Evolutionary conservation across 345 rosid genomes (phyloP).

Genomic region (Rhizophora apiculata): DNA sequence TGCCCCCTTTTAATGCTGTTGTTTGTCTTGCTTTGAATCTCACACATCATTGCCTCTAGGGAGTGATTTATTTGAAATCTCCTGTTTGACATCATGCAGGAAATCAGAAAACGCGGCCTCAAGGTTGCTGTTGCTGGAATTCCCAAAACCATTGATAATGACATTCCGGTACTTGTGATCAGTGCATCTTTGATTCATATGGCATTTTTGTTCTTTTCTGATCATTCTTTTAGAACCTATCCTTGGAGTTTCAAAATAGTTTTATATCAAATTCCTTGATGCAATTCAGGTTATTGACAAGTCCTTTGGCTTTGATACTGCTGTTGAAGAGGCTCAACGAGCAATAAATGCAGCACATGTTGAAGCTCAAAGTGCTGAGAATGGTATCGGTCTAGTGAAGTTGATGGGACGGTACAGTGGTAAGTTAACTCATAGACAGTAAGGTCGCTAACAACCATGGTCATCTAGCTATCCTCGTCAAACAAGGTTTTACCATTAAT

Average conservation of each 20-base stretch:
- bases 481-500: neutral
- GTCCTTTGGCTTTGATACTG: conserved; percentile 91
- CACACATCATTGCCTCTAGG: neutral
- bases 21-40: neutral
- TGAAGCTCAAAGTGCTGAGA: conserved; percentile 70
- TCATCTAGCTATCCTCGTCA: neutral
- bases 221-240: neutral
- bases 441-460: neutral
- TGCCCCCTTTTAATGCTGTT: neutral
- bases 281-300: conserved; percentile 76
- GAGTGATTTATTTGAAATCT: conserved; percentile 6
- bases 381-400: conserved; percentile 87
- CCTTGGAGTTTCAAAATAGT: conserved; percentile 6
- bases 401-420: conserved; percentile 90
- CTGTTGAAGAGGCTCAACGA: conserved; percentile 96
- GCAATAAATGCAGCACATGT: conserved; percentile 92
- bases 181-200: conserved; percentile 10
- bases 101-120: conserved; percentile 73
- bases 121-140: conserved; percentile 81
- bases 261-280: conserved; percentile 11
- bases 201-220: conserved; percentile 3
- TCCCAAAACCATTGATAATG: conserved; percentile 92
- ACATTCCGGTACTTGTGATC: conserved; percentile 63
- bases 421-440: conserved; percentile 30
- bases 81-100: conserved; percentile 40